Evolutionary conservation across 257 asterid genomes (phyloP).

Genomic region (Nicotiana attenuata): DNA sequence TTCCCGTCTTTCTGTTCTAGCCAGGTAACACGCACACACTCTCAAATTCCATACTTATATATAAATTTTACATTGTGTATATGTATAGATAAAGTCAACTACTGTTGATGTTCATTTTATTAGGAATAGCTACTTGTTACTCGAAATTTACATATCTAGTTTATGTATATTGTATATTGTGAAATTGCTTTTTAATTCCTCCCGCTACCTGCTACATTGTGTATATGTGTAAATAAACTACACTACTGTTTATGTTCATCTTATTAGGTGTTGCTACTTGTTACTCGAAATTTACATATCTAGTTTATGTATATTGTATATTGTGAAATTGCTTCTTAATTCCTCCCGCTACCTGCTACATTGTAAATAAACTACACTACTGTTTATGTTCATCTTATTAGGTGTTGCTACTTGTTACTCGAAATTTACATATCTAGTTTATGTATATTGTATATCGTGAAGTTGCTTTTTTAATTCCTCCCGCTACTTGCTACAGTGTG

Average conservation of each 20-base stretch:
- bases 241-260: background rate
- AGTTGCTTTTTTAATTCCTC: too few species aligned
- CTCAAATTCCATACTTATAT: background rate
- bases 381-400: background rate
- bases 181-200: too few species aligned
- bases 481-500: background rate
- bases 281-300: background rate
- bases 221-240: background rate
- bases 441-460: too few species aligned
- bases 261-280: background rate
- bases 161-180: too few species aligned
- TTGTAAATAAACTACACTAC: background rate
- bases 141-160: background rate
- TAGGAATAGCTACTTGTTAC: background rate
- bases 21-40: constrained; percentile 39
- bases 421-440: too few species aligned
- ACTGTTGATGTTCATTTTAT: background rate
- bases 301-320: too few species aligned
- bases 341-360: too few species aligned
- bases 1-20: constrained; percentile 81
- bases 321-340: too few species aligned
- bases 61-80: background rate
- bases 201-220: background rate
- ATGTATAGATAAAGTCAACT: background rate
- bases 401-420: background rate